Evolutionary conservation across 176 grass and related monocot species (phyloP).

Genomic region (Juncus effusus): DNA sequence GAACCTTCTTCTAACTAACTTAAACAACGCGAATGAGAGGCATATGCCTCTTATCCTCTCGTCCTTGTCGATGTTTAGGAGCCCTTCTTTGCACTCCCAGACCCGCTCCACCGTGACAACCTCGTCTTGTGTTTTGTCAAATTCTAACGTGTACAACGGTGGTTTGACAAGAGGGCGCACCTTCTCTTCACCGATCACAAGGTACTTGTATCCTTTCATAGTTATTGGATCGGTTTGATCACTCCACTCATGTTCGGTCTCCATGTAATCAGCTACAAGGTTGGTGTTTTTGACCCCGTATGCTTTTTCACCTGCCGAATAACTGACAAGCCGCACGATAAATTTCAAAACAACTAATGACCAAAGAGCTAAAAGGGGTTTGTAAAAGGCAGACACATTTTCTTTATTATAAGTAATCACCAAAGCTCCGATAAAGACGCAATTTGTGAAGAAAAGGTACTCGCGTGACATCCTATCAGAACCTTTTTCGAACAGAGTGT

Average conservation of each 20-base stretch:
- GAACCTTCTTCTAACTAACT: conserved; percentile 36
- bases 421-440: neutral
- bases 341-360: conserved; percentile 33
- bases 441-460: neutral
- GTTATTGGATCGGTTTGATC: neutral
- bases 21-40: conserved; percentile 58
- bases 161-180: neutral
- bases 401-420: neutral
- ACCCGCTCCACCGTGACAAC: conserved; percentile 35
- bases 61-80: neutral
- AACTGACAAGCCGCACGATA: conserved; percentile 26
- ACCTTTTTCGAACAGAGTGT: neutral
- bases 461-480: neutral
- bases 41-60: conserved; percentile 29
- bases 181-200: conserved; percentile 30
- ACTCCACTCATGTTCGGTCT: conserved; percentile 18
- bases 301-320: neutral
- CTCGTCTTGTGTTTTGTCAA: neutral
- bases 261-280: conserved; percentile 42
- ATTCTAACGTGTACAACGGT: neutral
- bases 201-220: conserved; percentile 33
- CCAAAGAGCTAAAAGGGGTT: conserved; percentile 33
- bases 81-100: neutral
- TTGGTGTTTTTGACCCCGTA: conserved; percentile 31
- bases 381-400: conserved; percentile 1